Evolutionary conservation across 78 protist genomes (phyloP).

Genomic region (Dictyostelium brefeldianum): DNA sequence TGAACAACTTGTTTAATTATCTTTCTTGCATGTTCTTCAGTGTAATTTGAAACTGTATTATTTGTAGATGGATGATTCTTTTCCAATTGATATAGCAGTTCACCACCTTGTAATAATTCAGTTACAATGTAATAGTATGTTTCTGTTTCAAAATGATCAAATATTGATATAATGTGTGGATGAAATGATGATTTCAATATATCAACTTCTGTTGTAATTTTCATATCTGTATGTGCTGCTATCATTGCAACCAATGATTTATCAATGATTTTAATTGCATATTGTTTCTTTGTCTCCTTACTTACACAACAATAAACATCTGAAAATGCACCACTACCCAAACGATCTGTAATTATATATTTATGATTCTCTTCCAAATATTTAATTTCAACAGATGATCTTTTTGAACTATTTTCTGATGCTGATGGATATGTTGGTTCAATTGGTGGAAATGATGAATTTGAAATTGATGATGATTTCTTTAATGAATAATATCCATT

Average conservation of each 20-base stretch:
- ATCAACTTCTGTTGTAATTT: slow-evolving; percentile 51
- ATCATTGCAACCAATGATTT: slow-evolving; percentile 78
- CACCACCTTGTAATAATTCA: slow-evolving; percentile 90
- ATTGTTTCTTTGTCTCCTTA: slow-evolving; percentile 48
- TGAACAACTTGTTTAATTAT: slow-evolving; percentile 80
- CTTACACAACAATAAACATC: slow-evolving; percentile 70
- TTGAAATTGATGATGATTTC: not conserved
- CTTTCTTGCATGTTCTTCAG: slow-evolving; percentile 82
- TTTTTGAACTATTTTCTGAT: slow-evolving; percentile 15
- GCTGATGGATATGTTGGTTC: slow-evolving; percentile 36
- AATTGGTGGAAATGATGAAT: slow-evolving; percentile 14
- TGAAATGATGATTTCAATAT: slow-evolving; percentile 52
- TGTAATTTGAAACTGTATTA: slow-evolving; percentile 55
- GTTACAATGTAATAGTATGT: slow-evolving; percentile 60
- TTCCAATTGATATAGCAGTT: slow-evolving; percentile 88
- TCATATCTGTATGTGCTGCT: slow-evolving; percentile 74
- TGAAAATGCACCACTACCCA: slow-evolving; percentile 84
- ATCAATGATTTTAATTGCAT: slow-evolving; percentile 85
- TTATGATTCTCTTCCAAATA: slow-evolving; percentile 41
- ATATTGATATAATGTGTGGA: slow-evolving; percentile 58
- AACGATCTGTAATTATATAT: slow-evolving; percentile 33
- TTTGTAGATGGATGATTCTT: slow-evolving; percentile 7
- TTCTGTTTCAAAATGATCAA: slow-evolving; percentile 81
- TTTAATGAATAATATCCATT: not conserved
- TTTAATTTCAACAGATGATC: slow-evolving; percentile 55